These are phyloP conservation scores for Globisporangium abappressorium DNA, from an alignment of 352 stramenopile species.

Conservation along the genomic window DNA sequence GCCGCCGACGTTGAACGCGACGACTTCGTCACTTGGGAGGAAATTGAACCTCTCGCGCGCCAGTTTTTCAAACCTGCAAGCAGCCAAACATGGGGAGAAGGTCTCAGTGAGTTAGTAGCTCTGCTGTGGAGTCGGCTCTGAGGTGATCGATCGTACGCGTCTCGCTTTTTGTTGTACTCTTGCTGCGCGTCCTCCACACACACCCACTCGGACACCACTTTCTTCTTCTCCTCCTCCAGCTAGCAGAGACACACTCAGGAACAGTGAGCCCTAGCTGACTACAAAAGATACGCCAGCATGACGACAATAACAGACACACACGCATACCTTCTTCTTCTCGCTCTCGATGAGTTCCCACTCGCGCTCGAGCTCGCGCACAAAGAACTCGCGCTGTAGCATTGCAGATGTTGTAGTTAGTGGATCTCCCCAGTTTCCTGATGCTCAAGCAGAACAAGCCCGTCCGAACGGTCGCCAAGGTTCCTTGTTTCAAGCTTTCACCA, in stretches of 20 bases:
- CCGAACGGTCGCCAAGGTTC: too few relatives aligned
- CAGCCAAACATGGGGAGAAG: background rate
- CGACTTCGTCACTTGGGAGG: conserved; percentile 38
- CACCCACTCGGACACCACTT: conserved; percentile 70
- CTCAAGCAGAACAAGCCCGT: too few relatives aligned
- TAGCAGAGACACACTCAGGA: conserved; percentile 13
- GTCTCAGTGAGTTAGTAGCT: background rate
- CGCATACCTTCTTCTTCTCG: conserved; percentile 56
- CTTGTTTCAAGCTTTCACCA: too few relatives aligned
- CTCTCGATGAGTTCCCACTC: conserved; percentile 55
- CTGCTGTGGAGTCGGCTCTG: too few relatives aligned
- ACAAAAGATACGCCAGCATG: background rate
- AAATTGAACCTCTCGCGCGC: conserved; percentile 59
- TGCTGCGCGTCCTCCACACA: conserved; percentile 60
- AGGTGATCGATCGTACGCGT: conserved; percentile 30
- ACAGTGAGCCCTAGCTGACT: background rate
- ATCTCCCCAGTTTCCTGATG: too few relatives aligned
- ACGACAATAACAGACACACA: background rate
- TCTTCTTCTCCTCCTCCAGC: conserved; percentile 75
- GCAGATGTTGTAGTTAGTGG: background rate
- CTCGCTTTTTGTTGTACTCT: conserved; percentile 57
- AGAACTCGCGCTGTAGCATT: conserved; percentile 52
- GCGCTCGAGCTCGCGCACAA: conserved; percentile 55
- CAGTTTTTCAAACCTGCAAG: conserved; percentile 55
- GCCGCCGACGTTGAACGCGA: conserved; percentile 72